Base-by-base conservation (phyloP, 768 basidiomycete genomes). In the Agaricus blazei region DNA sequence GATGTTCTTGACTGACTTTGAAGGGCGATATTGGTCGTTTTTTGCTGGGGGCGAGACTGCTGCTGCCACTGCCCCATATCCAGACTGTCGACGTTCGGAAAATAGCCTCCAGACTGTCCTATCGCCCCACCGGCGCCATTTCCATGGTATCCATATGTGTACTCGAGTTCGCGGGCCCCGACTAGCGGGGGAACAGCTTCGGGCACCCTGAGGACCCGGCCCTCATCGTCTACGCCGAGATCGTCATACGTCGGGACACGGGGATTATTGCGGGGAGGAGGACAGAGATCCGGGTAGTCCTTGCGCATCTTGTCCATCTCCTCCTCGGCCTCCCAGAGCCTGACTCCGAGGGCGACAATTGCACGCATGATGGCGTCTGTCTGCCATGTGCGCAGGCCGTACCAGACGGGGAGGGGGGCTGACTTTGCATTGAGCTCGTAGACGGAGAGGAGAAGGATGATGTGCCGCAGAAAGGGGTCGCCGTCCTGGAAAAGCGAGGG, bases 301-400 rank as follows among this genome's bases (percentile, higher is more conserved):
- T 26, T 27, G 2, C 41, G 36, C 19, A 49, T 37, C 24, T 42
- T 31, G 7, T 52, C 37, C 3, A 61, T 52, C 34, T 54, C 60
- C 14, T 81, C 76, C 60, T 84, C 83, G 3, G 81, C 80, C n/a
- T 72, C 73, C 64, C 77, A 75, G 76, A 84, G 79, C 59, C 83
- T 71, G 43, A 75, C 70, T 1, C 78, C 81, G 51, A 85, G 68
- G 31, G 71, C 71, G 27, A 71, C 70, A 55, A 86, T 71, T 15
- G 75, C 77, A 47, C 78, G 75, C 29, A 80, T 66, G 61, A 86
- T 82, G 58, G 71, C 69, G 42, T 83, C 80, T 23, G 78, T 83
- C 62, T 82, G 78, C 79, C 76, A 80, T 65, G 80, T 75, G 44
- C 67, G 52, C 9, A 78, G 77, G 3, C 83, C 83, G 54, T 65